phyloP scores from a whole-genome alignment of 805 yeast species.

The Saccharomycodes ludwigii region DNA sequence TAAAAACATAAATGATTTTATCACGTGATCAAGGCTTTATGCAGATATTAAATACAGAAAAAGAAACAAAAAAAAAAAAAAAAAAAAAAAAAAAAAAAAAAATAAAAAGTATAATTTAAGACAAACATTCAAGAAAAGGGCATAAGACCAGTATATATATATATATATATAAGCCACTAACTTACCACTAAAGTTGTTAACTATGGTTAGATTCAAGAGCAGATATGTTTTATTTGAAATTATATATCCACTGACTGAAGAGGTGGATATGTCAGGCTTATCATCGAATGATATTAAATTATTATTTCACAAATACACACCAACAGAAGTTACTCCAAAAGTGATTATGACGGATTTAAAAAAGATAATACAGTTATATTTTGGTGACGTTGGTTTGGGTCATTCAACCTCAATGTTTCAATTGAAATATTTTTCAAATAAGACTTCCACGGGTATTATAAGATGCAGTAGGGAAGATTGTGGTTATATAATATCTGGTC shows the following conservation, averaged over 20 bases:
- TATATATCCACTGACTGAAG: conserved; percentile 41
- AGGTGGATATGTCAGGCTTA: conserved; percentile 7
- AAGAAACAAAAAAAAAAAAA: no score
- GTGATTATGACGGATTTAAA: conserved; percentile 41
- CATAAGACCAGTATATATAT: no score
- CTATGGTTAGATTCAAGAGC: conserved; percentile 88
- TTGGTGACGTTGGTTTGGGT: conserved; percentile 74
- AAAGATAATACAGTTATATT: conserved; percentile 43
- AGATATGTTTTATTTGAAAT: conserved; percentile 77
- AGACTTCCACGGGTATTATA: conserved; percentile 75
- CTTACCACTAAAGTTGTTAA: no score
- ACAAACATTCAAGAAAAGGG: no score
- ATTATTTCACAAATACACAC: conserved; percentile 39
- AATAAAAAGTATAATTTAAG: no score
- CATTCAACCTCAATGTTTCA: conserved; percentile 44
- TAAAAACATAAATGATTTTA: no score
- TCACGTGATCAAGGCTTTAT: no score
- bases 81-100: no score
- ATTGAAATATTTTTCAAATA: conserved; percentile 68
- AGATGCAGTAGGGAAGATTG: conserved; percentile 60
- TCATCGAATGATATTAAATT: conserved; percentile 19
- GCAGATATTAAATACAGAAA: no score
- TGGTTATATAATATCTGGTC: conserved; percentile 52
- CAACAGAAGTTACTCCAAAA: conserved; percentile 35
- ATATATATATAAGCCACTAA: no score